These are phyloP conservation scores for Colletotrichum melonis DNA, from an alignment of 2,329 filamentous ascomycete genomes.

Conservation along the genomic window DNA sequence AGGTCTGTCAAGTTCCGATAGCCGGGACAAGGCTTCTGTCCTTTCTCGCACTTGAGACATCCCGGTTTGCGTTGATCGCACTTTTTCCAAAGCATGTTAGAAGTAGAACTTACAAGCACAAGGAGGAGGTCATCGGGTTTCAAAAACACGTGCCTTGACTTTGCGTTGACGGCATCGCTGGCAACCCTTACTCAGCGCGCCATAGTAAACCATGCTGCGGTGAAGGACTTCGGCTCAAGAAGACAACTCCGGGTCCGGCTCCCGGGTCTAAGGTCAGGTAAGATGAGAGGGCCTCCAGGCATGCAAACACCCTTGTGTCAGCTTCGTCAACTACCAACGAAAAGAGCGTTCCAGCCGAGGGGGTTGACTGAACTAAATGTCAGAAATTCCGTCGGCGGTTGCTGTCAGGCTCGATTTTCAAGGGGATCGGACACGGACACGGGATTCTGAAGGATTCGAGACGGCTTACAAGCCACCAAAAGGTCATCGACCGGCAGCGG, in stretches of 20 bases:
- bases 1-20: conserved; percentile 40
- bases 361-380: not conserved
- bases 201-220: conserved; percentile 39
- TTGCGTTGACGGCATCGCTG: conserved; percentile 42
- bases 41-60: conserved; percentile 41
- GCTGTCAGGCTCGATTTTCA: not conserved
- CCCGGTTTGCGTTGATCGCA: conserved; percentile 41
- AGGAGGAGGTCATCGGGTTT: not conserved
- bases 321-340: not conserved
- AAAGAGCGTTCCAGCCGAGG: not conserved
- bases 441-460: not conserved
- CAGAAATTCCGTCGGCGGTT: not conserved
- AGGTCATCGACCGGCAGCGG: not conserved
- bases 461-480: not conserved
- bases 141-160: conserved; percentile 37
- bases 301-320: not conserved
- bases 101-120: not conserved
- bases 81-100: conserved; percentile 14
- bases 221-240: not conserved
- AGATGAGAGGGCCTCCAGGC: not conserved
- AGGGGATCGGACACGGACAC: conserved; percentile 6
- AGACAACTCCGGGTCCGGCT: too few species aligned
- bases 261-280: too few species aligned
- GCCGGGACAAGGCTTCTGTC: conserved; percentile 39
- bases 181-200: conserved; percentile 41